Conservation (phyloP, 2,329 filamentous ascomycete species). For the Fusarium sp. region DNA sequence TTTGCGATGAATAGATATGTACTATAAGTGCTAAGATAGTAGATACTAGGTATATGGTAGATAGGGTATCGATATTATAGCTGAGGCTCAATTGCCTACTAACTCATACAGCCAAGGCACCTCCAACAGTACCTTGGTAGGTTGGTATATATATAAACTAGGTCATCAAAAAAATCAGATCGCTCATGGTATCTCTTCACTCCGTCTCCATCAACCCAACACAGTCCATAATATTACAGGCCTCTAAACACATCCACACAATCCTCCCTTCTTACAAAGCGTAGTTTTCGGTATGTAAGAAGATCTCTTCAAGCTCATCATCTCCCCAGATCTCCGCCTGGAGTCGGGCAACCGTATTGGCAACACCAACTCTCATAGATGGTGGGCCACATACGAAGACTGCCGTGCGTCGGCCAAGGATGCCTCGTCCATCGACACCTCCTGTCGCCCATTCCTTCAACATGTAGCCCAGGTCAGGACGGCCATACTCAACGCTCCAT, state of each 20-base stretch:
- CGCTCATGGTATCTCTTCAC: slow-evolving; percentile 44
- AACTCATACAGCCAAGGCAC: slow-evolving; percentile 21
- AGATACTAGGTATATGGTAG: background rate
- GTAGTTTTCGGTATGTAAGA: slow-evolving; percentile 95
- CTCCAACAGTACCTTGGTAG: background rate
- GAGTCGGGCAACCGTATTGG: slow-evolving; percentile 82
- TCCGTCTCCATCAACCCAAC: background rate
- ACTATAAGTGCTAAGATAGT: background rate
- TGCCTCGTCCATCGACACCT: slow-evolving; percentile 70
- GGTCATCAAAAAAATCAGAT: slow-evolving; percentile 36
- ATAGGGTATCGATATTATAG: slow-evolving; percentile 28
- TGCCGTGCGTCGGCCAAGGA: slow-evolving; percentile 82
- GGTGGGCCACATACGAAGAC: slow-evolving; percentile 94
- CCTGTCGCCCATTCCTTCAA: slow-evolving; percentile 82
- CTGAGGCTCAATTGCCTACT: slow-evolving; percentile 8
- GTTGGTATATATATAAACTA: slow-evolving; percentile 13
- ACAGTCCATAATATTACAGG: slow-evolving; percentile 35
- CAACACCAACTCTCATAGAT: slow-evolving; percentile 86
- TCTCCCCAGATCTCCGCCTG: slow-evolving; percentile 87
- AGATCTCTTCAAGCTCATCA: slow-evolving; percentile 85
- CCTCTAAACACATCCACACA: background rate
- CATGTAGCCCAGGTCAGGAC: slow-evolving; percentile 88
- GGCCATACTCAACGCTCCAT: slow-evolving; percentile 92
- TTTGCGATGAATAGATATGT: no score
- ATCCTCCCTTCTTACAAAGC: slow-evolving; percentile 65